Evolutionary conservation across 352 stramenopile species (phyloP).

Genomic region (Aphanomyces astaci): DNA sequence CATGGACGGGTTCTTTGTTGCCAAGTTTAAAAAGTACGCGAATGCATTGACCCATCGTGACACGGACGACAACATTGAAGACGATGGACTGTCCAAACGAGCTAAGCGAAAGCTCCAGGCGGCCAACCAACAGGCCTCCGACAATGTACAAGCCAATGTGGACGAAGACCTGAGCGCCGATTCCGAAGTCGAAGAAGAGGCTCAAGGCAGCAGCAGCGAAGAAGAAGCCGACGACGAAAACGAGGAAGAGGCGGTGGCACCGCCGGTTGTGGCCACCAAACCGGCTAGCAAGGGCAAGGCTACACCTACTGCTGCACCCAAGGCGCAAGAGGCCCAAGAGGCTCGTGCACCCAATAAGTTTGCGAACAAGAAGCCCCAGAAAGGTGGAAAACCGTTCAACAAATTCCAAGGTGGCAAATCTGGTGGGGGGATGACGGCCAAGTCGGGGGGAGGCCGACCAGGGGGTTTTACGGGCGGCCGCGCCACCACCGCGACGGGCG

Average conservation of each 20-base stretch:
- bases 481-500: background rate
- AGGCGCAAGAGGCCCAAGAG: background rate
- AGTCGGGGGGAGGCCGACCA: too few species aligned
- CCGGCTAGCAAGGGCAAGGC: too few species aligned
- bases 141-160: conserved; percentile 62
- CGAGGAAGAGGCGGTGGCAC: conserved; percentile 21
- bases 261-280: conserved; percentile 3
- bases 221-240: conserved; percentile 23
- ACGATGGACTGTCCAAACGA: conserved; percentile 75
- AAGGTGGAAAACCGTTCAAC: background rate
- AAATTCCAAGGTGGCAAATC: too few species aligned
- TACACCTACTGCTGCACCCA: too few species aligned
- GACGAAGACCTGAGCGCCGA: conserved; percentile 26
- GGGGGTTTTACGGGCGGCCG: background rate
- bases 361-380: background rate
- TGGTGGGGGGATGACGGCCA: too few species aligned
- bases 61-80: conserved; percentile 50
- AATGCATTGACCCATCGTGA: conserved; percentile 75
- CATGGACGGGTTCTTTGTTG: conserved; percentile 99
- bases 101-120: conserved; percentile 67
- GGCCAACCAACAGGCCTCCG: conserved; percentile 58
- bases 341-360: background rate
- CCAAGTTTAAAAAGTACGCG: conserved; percentile 98
- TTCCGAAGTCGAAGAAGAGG: conserved; percentile 41
- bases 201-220: conserved; percentile 12